phyloP scores from a whole-genome alignment of 257 asterid species.

The Penstemon barbatus region DNA sequence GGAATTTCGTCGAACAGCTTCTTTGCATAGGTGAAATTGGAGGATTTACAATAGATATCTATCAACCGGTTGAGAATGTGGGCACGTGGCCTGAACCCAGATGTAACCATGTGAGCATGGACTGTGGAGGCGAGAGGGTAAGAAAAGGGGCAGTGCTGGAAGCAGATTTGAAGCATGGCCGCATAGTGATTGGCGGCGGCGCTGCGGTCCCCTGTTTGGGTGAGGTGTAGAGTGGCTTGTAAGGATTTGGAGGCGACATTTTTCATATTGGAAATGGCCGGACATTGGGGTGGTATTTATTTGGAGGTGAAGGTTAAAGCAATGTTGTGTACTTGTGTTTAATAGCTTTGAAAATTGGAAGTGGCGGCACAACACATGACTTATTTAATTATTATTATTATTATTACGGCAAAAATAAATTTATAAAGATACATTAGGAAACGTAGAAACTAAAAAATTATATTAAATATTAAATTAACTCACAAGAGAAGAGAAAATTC shows the following conservation, averaged over 20 bases:
- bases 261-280: constrained; percentile 32
- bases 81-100: constrained; percentile 54
- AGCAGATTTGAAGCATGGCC: constrained; percentile 54
- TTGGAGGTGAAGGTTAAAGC: not conserved
- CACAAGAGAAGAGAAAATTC: too few relatives aligned
- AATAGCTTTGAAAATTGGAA: not conserved
- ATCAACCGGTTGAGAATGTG: constrained; percentile 65
- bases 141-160: constrained; percentile 36
- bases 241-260: constrained; percentile 38
- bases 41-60: constrained; percentile 48
- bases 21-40: constrained; percentile 48
- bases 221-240: constrained; percentile 19
- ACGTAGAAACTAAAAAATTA: too few relatives aligned
- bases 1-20: constrained; percentile 65
- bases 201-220: constrained; percentile 26
- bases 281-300: constrained; percentile 11
- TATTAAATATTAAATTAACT: too few relatives aligned
- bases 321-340: too few relatives aligned
- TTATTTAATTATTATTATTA: too few relatives aligned
- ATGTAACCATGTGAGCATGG: constrained; percentile 60
- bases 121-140: constrained; percentile 41
- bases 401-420: too few relatives aligned
- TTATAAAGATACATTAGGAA: too few relatives aligned
- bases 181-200: constrained; percentile 47
- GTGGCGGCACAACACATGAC: not conserved